Evolutionary conservation across 768 basidiomycete species (phyloP), one percentile per base, ranked within the genome.

Genomic region (Pleurotus djamor): DNA sequence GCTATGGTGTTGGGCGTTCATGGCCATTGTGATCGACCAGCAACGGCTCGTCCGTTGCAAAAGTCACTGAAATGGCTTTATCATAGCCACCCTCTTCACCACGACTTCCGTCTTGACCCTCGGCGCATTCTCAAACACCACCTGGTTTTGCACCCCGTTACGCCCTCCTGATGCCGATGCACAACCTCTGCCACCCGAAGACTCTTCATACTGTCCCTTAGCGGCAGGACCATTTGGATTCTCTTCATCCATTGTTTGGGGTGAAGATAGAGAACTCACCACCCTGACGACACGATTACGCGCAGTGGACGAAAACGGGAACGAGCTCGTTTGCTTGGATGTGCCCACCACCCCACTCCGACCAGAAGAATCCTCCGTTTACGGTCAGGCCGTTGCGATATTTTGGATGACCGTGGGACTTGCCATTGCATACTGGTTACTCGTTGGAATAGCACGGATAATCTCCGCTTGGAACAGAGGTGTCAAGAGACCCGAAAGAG

Each of bases 401-500:
- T 85, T 93, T 65, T 94, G 90, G 88, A 71, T 75, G 5, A 87
- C 87, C 33, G 84, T 95, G 33, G 83, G 78, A 1, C 78, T 97
- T 32, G 85, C 91, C 2, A 82, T 88, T 38, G 85, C 83, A 0
- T 98, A 94, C 70, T 95, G 92, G 89, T 56, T 89, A 4, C 72
- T 92, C n/a, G 86, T 91, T 45, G 87, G 88, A n/a, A 66, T 84
- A 28, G 95, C 92, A 4, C 83, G 96, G 45, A 79, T 94, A 32
- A 81, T 85, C 12, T 91, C 94, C 7, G 94, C 96, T 0, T 95
- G 92, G 92, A 81, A 86, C 36, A 80, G 93, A 61, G 90, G 89
- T 37, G 74, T 82, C 12, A 74, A 83, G 44, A 76, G 87, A 67
- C 78, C 83, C 34, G 83, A 83, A 44, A 75, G 79, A 36, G 83